Percentiles rank a stretch among this genome's conserved stretches.
Conservation (phyloP, 305 asterid genomes). For the Solanum hybrid region DNA sequence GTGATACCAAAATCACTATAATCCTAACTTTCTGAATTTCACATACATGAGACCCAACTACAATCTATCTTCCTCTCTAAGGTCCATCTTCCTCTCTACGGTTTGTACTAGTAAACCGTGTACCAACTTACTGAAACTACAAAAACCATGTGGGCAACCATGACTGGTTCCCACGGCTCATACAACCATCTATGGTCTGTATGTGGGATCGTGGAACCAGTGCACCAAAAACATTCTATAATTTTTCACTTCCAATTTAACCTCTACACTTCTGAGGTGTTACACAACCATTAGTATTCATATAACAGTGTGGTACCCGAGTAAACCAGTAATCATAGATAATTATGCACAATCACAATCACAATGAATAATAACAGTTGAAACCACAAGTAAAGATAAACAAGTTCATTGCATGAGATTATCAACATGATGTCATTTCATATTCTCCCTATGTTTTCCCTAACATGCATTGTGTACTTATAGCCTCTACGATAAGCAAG, state of each 20-base stretch:
- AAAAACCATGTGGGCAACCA: neutral
- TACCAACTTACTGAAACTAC: neutral
- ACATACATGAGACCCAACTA: no score
- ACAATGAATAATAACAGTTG: neutral
- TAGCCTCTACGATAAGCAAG: neutral
- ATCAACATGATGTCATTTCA: neutral
- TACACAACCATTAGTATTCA: neutral
- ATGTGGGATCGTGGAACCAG: neutral
- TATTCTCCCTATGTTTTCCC: neutral
- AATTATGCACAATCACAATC: neutral
- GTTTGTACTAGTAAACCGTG: neutral
- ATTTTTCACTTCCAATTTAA: neutral
- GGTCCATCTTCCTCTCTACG: neutral
- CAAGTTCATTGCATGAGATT: neutral
- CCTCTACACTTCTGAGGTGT: neutral
- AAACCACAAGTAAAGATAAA: neutral
- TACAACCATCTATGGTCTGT: neutral
- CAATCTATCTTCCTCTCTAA: no score
- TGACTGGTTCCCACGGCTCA: neutral
- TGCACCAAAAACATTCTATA: neutral
- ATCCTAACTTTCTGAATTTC: no score
- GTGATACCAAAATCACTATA: no score
- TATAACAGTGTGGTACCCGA: neutral
- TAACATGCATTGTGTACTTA: neutral
- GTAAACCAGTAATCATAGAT: neutral